These are phyloP conservation scores for Helicostylum pulchrum DNA, from an alignment of 192 early-diverging fungal genomes.

Conservation along the genomic window DNA sequence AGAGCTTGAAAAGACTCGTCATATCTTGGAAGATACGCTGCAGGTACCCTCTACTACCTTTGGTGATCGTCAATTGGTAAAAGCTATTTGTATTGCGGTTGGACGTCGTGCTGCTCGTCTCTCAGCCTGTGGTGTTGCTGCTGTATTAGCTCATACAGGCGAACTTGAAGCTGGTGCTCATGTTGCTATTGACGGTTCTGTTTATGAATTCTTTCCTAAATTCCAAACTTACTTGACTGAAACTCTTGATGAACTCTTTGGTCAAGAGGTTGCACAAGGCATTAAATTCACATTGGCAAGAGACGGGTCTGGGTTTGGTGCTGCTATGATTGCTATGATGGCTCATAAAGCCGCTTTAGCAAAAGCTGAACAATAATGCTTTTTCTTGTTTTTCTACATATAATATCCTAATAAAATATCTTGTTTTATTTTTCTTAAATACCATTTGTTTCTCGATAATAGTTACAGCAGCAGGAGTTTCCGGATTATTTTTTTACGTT, in stretches of 20 bases:
- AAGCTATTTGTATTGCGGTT: constrained; percentile 72
- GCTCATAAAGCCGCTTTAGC: constrained; percentile 32
- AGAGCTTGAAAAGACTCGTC: constrained; percentile 57
- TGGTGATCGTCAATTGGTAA: constrained; percentile 76
- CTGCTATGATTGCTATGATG: constrained; percentile 48
- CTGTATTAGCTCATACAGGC: constrained; percentile 63
- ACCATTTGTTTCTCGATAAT: too few relatives aligned
- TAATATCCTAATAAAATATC: not conserved
- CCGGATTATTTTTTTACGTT: too few relatives aligned
- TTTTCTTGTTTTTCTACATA: not conserved
- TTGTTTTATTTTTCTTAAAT: not conserved
- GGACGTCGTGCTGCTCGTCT: constrained; percentile 84
- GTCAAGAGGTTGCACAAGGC: constrained; percentile 57
- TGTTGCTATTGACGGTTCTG: constrained; percentile 63
- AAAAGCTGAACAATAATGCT: not conserved
- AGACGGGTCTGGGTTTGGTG: constrained; percentile 85
- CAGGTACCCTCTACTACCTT: constrained; percentile 64
- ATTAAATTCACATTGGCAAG: constrained; percentile 67
- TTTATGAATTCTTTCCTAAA: constrained; percentile 75
- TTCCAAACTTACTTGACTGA: constrained; percentile 78
- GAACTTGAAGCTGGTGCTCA: not conserved
- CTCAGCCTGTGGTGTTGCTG: constrained; percentile 65
- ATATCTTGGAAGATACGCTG: constrained; percentile 70
- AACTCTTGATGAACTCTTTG: constrained; percentile 72
- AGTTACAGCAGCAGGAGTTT: too few relatives aligned